phyloP scores from a whole-genome alignment of 139 green algal genomes.

The Chlorella sp. region DNA sequence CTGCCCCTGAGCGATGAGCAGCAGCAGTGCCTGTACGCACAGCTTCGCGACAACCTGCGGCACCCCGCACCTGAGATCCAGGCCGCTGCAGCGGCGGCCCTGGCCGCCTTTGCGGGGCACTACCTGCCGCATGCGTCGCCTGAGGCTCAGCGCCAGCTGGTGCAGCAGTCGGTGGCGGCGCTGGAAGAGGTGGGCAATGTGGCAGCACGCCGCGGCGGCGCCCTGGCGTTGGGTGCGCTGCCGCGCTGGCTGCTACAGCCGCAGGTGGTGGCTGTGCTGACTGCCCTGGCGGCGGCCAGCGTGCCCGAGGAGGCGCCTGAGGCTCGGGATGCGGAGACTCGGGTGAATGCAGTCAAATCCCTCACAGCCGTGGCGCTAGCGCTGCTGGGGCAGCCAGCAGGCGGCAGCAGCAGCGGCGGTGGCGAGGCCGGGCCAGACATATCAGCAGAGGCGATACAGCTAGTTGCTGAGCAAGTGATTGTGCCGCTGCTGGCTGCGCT shows the following conservation, averaged over 20 bases:
- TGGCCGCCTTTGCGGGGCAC: slow-evolving; percentile 61
- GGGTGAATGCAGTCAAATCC: slow-evolving; percentile 71
- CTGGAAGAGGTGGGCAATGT: slow-evolving; percentile 14
- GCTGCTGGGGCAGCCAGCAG: slow-evolving; percentile 21
- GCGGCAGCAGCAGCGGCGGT: not conserved
- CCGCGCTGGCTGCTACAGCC: slow-evolving; percentile 17
- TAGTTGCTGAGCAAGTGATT: not conserved
- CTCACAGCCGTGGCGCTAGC: slow-evolving; percentile 52
- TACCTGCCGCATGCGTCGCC: slow-evolving; percentile 35
- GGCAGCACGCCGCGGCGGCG: slow-evolving; percentile 40
- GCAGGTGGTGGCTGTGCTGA: slow-evolving; percentile 48
- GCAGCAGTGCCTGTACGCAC: slow-evolving; percentile 56
- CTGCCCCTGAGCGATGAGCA: slow-evolving; percentile 59
- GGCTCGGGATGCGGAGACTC: slow-evolving; percentile 75
- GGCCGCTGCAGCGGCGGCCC: slow-evolving; percentile 59
- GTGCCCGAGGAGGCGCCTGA: slow-evolving; percentile 67
- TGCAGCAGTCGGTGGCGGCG: not conserved
- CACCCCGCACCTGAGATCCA: slow-evolving; percentile 80
- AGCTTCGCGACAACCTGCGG: slow-evolving; percentile 83
- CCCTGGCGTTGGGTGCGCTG: slow-evolving; percentile 35
- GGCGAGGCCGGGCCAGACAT: not conserved
- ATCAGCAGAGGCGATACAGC: not conserved
- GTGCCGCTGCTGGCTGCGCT: slow-evolving; percentile 68
- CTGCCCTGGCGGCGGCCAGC: slow-evolving; percentile 33
- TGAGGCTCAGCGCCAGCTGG: not conserved